A percentile compares a stretch with the other conserved stretches of the same genome.
Conservation (phyloP, 441 rosid species). For the Gossypium armourianum region DNA sequence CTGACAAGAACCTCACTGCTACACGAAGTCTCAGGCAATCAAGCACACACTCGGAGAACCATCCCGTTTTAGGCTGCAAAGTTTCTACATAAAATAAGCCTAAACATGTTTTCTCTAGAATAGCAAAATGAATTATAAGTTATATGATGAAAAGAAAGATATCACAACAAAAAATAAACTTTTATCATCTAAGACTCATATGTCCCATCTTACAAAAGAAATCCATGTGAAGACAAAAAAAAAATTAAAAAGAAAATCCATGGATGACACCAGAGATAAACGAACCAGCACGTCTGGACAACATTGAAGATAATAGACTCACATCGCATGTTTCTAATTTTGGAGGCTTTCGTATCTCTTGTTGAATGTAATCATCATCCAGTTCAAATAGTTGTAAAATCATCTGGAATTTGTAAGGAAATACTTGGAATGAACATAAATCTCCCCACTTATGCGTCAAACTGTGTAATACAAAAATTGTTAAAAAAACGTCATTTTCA, state of each 20-base stretch:
- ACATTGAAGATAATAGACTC: constrained; percentile 28
- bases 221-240: background rate
- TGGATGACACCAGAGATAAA: background rate
- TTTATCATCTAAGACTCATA: background rate
- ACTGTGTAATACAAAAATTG: constrained; percentile 29
- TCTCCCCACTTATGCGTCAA: constrained; percentile 63
- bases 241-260: background rate
- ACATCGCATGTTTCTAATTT: constrained; percentile 57
- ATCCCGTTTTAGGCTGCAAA: constrained; percentile 72
- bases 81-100: constrained; percentile 12
- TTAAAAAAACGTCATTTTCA: background rate
- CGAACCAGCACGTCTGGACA: background rate
- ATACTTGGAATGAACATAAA: constrained; percentile 63
- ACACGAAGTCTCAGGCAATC: constrained; percentile 68
- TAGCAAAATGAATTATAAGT: background rate
- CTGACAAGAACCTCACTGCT: constrained; percentile 65
- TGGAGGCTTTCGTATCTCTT: constrained; percentile 76
- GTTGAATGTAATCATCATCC: constrained; percentile 73
- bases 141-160: background rate
- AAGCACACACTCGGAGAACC: constrained; percentile 64
- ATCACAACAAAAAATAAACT: background rate
- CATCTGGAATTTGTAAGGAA: constrained; percentile 69
- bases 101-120: background rate
- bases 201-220: background rate
- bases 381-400: constrained; percentile 76